Conservation (phyloP, 1,139 yeast species). For the Hansenula lynferdii region DNA sequence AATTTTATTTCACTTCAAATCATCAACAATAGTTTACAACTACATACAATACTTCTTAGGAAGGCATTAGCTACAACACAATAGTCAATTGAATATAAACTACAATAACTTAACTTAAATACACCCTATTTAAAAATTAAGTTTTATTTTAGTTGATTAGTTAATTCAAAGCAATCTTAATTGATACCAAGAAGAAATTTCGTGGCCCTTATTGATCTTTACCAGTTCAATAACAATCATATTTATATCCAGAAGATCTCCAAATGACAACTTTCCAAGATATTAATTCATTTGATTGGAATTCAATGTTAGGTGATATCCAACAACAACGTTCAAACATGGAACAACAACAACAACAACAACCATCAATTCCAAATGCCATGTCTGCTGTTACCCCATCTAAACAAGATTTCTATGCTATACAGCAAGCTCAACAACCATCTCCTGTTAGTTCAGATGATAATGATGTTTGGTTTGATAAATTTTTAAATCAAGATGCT, state of each 20-base stretch:
- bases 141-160: background rate
- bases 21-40: no score
- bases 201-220: constrained; percentile 3
- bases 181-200: background rate
- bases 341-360: constrained; percentile 5
- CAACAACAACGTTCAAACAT: constrained; percentile 4
- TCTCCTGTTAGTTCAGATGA: constrained; percentile 7
- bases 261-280: constrained; percentile 18
- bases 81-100: background rate
- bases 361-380: constrained; percentile 7
- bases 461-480: constrained; percentile 17
- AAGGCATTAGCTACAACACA: no score
- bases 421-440: constrained; percentile 1
- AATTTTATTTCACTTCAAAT: no score
- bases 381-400: background rate
- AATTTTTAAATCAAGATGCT: constrained; percentile 11
- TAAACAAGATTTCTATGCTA: constrained; percentile 1
- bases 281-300: constrained; percentile 20
- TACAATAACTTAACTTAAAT: background rate
- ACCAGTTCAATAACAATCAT: background rate
- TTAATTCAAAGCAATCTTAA: background rate
- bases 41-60: no score
- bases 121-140: background rate
- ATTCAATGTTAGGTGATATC: constrained; percentile 13
- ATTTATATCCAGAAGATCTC: background rate